A percentile compares a stretch with the other conserved stretches of the same genome.
Evolutionary conservation across 2,329 filamentous ascomycete genomes (phyloP).

Genomic region (Botrytis galanthina): DNA sequence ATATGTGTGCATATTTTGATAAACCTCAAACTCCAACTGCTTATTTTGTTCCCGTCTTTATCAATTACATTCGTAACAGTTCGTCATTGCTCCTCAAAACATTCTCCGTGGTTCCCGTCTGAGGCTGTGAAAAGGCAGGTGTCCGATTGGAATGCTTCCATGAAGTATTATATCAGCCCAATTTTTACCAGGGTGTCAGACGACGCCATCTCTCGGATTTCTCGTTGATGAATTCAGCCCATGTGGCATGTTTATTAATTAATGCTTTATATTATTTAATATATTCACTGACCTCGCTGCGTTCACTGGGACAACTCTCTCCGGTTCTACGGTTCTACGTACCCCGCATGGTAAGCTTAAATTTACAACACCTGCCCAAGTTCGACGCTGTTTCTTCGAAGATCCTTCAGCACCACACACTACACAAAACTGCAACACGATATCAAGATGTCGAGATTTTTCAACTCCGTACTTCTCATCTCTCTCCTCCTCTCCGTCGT

Average conservation of each 20-base stretch:
- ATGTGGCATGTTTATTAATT: conserved; percentile 3
- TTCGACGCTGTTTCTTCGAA: neutral
- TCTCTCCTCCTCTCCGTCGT: neutral
- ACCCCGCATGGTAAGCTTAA: neutral
- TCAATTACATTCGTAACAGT: neutral
- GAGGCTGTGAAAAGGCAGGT: conserved; percentile 1
- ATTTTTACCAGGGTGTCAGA: conserved; percentile 6
- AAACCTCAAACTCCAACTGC: neutral
- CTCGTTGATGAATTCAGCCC: neutral
- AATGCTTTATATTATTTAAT: neutral
- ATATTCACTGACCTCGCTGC: neutral
- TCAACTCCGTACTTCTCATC: neutral
- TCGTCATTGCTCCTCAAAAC: neutral
- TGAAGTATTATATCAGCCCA: conserved; percentile 9
- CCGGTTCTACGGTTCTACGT: neutral
- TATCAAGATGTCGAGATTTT: conserved; percentile 9
- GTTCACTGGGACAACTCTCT: neutral
- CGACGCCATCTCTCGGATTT: conserved; percentile 5
- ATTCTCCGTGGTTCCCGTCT: conserved; percentile 1
- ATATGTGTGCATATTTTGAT: conserved; percentile 1
- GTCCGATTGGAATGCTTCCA: neutral
- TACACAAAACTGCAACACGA: neutral
- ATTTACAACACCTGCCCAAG: neutral
- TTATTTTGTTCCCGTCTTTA: neutral
- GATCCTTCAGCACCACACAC: neutral